Conservation (phyloP, 768 basidiomycete genomes). For the Termitomyces titanicus region DNA sequence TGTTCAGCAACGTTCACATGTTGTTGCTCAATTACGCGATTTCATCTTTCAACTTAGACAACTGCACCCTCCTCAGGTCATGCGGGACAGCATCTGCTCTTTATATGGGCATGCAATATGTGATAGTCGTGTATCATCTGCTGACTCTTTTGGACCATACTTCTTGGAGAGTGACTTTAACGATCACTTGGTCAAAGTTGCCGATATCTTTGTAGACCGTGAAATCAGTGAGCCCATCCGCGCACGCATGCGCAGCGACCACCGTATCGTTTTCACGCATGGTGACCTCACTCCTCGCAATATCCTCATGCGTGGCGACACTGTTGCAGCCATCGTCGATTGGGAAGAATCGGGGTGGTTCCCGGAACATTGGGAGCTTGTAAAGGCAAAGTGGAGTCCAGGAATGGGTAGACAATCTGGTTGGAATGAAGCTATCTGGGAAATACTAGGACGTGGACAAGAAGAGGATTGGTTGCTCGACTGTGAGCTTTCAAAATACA, state of each 20-base stretch:
- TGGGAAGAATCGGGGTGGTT: constrained; percentile 31
- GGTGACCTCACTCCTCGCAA: constrained; percentile 39
- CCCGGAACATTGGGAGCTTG: constrained; percentile 31
- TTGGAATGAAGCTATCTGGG: constrained; percentile 8
- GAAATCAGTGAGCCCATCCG: constrained; percentile 5
- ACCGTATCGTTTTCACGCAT: constrained; percentile 29
- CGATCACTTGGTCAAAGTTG: constrained; percentile 5
- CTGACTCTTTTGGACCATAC: not conserved
- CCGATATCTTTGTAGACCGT: constrained; percentile 3
- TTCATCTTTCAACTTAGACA: constrained; percentile 2
- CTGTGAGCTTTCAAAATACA: constrained; percentile 6
- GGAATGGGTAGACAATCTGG: constrained; percentile 5
- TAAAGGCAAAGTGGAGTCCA: constrained; percentile 8
- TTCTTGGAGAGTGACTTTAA: constrained; percentile 5
- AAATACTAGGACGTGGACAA: constrained; percentile 1
- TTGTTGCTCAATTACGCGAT: constrained; percentile 3
- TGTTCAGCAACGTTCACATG: constrained; percentile 5
- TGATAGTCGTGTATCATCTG: constrained; percentile 5
- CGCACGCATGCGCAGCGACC: constrained; percentile 1
- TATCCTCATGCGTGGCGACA: constrained; percentile 29
- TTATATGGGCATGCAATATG: constrained; percentile 3
- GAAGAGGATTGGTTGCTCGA: constrained; percentile 6
- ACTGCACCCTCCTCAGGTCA: not conserved
- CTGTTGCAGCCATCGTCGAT: constrained; percentile 27
- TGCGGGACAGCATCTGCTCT: not conserved